Evolutionary conservation across 2,329 filamentous ascomycete genomes (phyloP).

Genomic region (Trichoderma gracile): DNA sequence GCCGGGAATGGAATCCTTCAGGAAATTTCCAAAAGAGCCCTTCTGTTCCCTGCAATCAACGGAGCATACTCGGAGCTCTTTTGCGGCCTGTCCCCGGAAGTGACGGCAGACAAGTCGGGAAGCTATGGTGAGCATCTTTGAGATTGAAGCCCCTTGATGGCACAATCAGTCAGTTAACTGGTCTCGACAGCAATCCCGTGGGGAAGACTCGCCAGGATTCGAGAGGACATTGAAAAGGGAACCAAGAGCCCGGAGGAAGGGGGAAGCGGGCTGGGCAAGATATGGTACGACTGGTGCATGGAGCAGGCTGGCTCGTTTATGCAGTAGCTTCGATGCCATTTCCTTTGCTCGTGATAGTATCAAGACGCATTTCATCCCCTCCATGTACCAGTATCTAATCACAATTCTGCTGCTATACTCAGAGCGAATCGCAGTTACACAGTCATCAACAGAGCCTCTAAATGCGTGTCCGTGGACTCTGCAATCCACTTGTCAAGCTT

Average conservation of each 20-base stretch:
- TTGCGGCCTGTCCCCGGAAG: conserved; percentile 15
- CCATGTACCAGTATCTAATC: too few species aligned
- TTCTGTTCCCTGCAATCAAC: conserved; percentile 16
- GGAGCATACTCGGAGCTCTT: conserved; percentile 25
- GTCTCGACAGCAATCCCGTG: not conserved
- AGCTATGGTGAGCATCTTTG: conserved; percentile 1
- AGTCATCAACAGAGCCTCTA: not conserved
- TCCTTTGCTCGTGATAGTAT: too few species aligned
- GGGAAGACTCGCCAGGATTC: conserved; percentile 15
- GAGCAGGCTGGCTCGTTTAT: conserved; percentile 18
- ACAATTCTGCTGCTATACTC: too few species aligned
- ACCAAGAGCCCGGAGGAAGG: not conserved
- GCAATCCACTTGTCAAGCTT: conserved; percentile 24
- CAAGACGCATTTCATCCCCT: too few species aligned
- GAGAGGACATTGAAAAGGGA: conserved; percentile 16
- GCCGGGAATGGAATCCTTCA: not conserved
- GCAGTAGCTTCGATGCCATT: not conserved
- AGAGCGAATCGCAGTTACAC: not conserved
- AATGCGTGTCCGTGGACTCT: not conserved
- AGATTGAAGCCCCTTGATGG: not conserved
- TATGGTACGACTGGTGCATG: conserved; percentile 19
- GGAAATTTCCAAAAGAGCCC: not conserved
- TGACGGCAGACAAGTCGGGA: conserved; percentile 12
- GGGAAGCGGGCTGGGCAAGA: conserved; percentile 20
- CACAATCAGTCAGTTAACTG: not conserved